A percentile compares a stretch with the other conserved stretches of the same genome.
These are phyloP conservation scores for Talaromyces sp. DNA, from an alignment of 2,329 filamentous ascomycete species.

Conservation along the genomic window DNA sequence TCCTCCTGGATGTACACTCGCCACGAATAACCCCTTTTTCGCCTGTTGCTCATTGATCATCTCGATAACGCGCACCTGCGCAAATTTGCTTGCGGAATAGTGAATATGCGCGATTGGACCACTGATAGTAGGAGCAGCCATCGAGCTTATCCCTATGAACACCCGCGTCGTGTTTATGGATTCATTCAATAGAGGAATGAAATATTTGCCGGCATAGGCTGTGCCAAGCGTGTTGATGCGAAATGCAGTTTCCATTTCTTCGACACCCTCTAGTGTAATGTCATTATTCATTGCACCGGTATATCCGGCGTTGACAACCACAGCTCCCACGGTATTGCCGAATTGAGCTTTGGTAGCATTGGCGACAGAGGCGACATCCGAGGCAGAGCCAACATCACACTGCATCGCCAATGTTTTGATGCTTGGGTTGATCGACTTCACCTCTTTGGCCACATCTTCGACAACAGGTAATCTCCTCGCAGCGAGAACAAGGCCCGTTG, in stretches of 20 bases:
- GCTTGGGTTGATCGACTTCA: constrained; percentile 18
- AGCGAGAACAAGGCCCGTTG: constrained; percentile 29
- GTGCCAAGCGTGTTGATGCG: constrained; percentile 34
- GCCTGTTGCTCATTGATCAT: constrained; percentile 34
- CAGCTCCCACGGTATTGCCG: constrained; percentile 17
- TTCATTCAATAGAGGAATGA: constrained; percentile 27
- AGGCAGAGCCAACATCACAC: constrained; percentile 27
- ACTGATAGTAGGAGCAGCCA: constrained; percentile 30
- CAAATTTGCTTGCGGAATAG: constrained; percentile 33
- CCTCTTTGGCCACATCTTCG: constrained; percentile 21
- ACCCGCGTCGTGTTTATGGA: constrained; percentile 19
- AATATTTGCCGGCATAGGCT: constrained; percentile 32
- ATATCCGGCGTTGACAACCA: constrained; percentile 24
- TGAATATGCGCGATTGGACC: constrained; percentile 33
- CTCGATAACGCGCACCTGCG: constrained; percentile 34
- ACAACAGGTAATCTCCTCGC: constrained; percentile 26
- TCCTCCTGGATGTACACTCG: constrained; percentile 34
- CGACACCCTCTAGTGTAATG: constrained; percentile 26
- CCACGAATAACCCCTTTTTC: constrained; percentile 21
- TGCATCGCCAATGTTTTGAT: constrained; percentile 23
- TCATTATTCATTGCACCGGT: constrained; percentile 30
- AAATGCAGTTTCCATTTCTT: constrained; percentile 32
- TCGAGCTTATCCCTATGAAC: constrained; percentile 29
- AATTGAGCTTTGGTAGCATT: constrained; percentile 13
- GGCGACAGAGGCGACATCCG: constrained; percentile 25